Evolutionary conservation across 768 basidiomycete species (phyloP), one percentile per base, ranked within the genome.

Genomic region (Collybia nuda): DNA sequence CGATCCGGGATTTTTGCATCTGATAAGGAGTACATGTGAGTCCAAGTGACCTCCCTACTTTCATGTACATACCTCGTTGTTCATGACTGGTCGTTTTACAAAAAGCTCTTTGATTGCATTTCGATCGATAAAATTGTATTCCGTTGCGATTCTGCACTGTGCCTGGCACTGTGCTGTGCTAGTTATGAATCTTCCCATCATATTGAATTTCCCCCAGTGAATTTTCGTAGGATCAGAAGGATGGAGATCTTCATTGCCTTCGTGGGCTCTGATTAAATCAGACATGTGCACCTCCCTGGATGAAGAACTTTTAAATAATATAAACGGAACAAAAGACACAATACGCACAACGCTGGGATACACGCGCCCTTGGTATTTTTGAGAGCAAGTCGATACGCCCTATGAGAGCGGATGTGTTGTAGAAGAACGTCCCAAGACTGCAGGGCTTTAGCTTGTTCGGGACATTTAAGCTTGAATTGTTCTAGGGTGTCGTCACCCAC

Each of bases 141-240:
- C 82, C 40, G 61, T 65, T 4, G 79, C 72, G 47, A 74, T 76
- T 43, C 79, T 79, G 62, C 88, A 92, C 52, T 88, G 83, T 8
- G 80, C 69, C 68, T 96, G 93, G 59, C 88, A 93, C 53, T 88
- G 81, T 0, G 79, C 77, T 5, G 93, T 88, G 59, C 80, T 84
- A 44, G 81, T 79, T 49, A 96, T 84, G 60, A 94, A 93, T 52
- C 85, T 80, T 24, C 88, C 94, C 74, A 98, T 88, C 81, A 93
- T 87, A 56, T 87, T 88, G 68, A 90, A 97, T 69, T 98, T 98
- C 22, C 87, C 90, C 96, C 96, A 98, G 61, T 98, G 93, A 47
- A 98, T 89, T 62, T 84, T 84, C 36, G 66, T 72, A 3, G 83
- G 74, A 59, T 90, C 86, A 18, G 78, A 71, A 6, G 82, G 71